Percentiles rank a stretch among this genome's conserved stretches.
phyloP scores from a whole-genome alignment of 2,329 filamentous ascomycete genomes.

The Aspergillus brunneoviolaceus region DNA sequence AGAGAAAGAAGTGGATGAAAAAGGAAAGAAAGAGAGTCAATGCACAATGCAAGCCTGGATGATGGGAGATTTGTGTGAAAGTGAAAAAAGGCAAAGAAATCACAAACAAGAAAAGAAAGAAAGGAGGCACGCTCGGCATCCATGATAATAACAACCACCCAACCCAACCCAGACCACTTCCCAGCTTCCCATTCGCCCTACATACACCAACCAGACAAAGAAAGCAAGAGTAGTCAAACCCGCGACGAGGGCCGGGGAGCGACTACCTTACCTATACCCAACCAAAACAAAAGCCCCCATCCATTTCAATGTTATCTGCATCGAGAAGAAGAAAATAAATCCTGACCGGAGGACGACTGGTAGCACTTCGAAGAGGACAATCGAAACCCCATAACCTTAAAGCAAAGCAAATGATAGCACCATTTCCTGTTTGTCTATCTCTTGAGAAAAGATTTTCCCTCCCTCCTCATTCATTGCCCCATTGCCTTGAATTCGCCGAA shows the following conservation, averaged over 20 bases:
- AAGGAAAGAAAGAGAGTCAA: no score
- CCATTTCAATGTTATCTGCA: not conserved
- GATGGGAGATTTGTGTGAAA: no score
- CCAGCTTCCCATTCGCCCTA: not conserved
- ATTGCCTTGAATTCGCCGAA: not conserved
- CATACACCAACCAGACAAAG: not conserved
- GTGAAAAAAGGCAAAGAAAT: not conserved
- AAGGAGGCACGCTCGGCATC: not conserved
- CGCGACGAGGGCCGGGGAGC: no score
- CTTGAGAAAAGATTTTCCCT: not conserved
- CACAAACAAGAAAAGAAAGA: not conserved
- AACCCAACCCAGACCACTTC: not conserved
- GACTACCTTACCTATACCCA: not conserved
- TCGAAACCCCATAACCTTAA: not conserved
- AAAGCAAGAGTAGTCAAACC: not conserved
- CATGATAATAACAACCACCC: not conserved
- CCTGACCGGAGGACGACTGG: no score
- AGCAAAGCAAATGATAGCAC: no score
- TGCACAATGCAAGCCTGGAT: no score
- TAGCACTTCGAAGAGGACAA: not conserved
- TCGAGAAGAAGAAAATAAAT: not conserved
- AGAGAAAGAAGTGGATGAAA: no score
- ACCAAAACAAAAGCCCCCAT: not conserved
- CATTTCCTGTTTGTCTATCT: not conserved
- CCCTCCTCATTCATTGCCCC: not conserved